Evolutionary conservation across 805 yeast genomes (phyloP).

Genomic region (Nakazawaea wyomingensis): DNA sequence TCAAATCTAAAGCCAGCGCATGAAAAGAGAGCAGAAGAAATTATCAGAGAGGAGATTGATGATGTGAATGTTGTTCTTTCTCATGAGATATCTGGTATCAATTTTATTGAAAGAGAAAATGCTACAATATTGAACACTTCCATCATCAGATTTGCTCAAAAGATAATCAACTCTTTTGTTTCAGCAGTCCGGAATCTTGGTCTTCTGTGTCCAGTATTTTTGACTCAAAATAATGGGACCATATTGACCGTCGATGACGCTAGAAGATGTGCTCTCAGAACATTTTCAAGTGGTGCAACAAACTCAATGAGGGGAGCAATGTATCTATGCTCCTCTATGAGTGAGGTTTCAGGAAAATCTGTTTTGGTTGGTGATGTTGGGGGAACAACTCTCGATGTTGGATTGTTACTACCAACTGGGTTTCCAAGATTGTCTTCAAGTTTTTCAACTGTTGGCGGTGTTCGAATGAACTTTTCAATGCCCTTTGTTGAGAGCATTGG

Average conservation of each 20-base stretch:
- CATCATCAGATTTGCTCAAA: slow-evolving; percentile 36
- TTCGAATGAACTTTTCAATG: slow-evolving; percentile 44
- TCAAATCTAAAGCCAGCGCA: slow-evolving; percentile 34
- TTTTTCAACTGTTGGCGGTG: slow-evolving; percentile 41
- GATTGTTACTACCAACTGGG: slow-evolving; percentile 37
- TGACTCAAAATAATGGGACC: slow-evolving; percentile 47
- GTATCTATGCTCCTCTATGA: slow-evolving; percentile 29
- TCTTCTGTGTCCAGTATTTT: slow-evolving; percentile 31
- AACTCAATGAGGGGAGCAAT: slow-evolving; percentile 46
- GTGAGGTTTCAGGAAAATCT: slow-evolving; percentile 19
- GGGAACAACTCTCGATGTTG: slow-evolving; percentile 47
- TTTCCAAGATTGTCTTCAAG: slow-evolving; percentile 43
- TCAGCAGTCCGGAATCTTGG: slow-evolving; percentile 32
- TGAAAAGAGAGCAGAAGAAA: slow-evolving; percentile 30
- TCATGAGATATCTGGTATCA: slow-evolving; percentile 37
- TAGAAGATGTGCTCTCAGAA: slow-evolving; percentile 34
- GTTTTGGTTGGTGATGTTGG: slow-evolving; percentile 42
- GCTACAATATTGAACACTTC: slow-evolving; percentile 43
- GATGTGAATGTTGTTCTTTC: slow-evolving; percentile 29
- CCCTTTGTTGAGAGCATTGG: slow-evolving; percentile 47
- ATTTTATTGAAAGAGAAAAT: slow-evolving; percentile 42
- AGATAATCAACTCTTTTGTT: slow-evolving; percentile 35
- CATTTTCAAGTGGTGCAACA: slow-evolving; percentile 46
- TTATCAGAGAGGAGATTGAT: slow-evolving; percentile 30
- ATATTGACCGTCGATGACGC: slow-evolving; percentile 36